Conservation (phyloP, 2,329 filamentous ascomycete species). For the Penicillium sp. region DNA sequence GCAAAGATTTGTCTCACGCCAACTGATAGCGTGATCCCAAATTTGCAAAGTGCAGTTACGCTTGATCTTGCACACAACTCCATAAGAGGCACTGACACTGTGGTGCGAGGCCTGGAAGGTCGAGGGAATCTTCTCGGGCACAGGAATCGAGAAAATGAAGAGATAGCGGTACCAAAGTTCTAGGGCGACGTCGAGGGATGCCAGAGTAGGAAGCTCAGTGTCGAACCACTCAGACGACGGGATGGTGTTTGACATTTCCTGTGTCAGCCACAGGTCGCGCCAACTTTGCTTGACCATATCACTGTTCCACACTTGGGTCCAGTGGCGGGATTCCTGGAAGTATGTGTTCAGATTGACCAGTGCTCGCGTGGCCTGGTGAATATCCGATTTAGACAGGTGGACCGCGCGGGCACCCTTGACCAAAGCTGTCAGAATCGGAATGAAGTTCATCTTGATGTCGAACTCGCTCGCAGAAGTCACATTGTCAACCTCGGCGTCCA, state of each 20-base stretch:
- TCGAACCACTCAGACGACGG: conserved; percentile 41
- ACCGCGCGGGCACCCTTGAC: conserved; percentile 54
- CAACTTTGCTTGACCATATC: conserved; percentile 48
- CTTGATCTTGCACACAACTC: conserved; percentile 64
- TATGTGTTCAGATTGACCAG: conserved; percentile 53
- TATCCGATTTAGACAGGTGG: conserved; percentile 44
- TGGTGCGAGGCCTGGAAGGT: conserved; percentile 67
- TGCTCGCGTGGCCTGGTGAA: conserved; percentile 51
- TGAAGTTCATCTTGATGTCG: conserved; percentile 56
- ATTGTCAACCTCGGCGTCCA: conserved; percentile 55
- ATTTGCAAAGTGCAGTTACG: conserved; percentile 62
- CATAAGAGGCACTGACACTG: conserved; percentile 62
- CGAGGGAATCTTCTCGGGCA: conserved; percentile 58
- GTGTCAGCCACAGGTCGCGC: conserved; percentile 51
- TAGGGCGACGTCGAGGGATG: conserved; percentile 39
- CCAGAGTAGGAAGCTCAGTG: conserved; percentile 42
- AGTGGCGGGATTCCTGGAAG: conserved; percentile 52
- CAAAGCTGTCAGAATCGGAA: conserved; percentile 54
- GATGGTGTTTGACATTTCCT: conserved; percentile 44
- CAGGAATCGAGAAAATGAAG: conserved; percentile 60
- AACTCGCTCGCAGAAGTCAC: conserved; percentile 48
- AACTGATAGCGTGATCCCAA: conserved; percentile 66
- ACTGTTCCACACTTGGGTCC: conserved; percentile 52
- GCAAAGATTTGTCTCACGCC: conserved; percentile 58
- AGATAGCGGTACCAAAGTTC: conserved; percentile 48